Base-by-base conservation (phyloP, 1,284 basidiomycete species). In the Puccinia horiana region DNA sequence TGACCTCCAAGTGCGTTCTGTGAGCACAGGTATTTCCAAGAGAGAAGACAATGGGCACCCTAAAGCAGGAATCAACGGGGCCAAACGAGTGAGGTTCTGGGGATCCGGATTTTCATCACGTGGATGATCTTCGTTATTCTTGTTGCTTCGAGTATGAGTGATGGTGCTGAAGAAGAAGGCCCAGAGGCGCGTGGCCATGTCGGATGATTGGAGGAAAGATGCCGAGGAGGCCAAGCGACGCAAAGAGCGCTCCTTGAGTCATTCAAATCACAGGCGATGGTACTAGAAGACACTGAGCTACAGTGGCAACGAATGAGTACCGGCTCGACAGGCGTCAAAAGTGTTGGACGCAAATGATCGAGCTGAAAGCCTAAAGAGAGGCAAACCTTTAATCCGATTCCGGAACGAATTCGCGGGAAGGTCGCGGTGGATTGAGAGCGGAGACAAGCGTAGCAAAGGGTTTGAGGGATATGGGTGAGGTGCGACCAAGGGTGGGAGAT, bases 11-110 rank as follows among this genome's bases (percentile, higher is more conserved):
- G 40, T 58, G 29, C 44, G 73, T 69, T 79, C 81, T 58, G 77
- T 63, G 20, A 79, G 54, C 47, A 61, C 81, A 32, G 74, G 73
- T 2, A 76, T 61, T 44, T 69, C 81, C 58, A 76, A 61, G 26
- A 82, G 81, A n/a, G 40, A 54, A 18, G 69, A 73, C 23, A 73
- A 20, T 1, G 78, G 78, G n/a, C 67, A 73, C 26, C 67, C 56
- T n/a, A 81, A 14, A 26, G 67, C 78, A 16, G 69, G 67, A 58
- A 81, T 61, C 37, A 81, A 37, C 20, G 78, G 70, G 11, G 56
- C 69, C n/a, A 54, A 58, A 49, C 78, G 78, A 37, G 56, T 47
- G 6, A 70, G 35, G 37, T 73, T 54, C n/a, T 54, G 44, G 9
- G 11, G 35, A 35, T 49, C 35, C 1, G 32, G 35, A 29, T 73